These are phyloP conservation scores for Pelargonium australe DNA, from an alignment of 441 rosid genomes.

Conservation along the genomic window DNA sequence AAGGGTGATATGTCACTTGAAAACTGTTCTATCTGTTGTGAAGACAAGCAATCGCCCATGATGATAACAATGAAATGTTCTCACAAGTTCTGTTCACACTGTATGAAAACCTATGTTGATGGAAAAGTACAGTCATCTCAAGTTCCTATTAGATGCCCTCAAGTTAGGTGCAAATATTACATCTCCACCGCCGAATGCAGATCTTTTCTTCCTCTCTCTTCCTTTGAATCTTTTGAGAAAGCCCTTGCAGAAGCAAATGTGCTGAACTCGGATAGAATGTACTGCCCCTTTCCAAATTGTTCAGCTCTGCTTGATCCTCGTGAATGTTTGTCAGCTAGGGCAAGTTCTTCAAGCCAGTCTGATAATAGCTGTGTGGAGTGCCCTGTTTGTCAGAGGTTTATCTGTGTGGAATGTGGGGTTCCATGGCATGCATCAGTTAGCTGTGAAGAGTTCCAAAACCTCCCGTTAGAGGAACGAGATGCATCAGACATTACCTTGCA, in stretches of 20 bases:
- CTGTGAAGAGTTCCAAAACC: conserved; percentile 80
- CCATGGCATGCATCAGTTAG: conserved; percentile 90
- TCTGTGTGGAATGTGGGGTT: conserved; percentile 77
- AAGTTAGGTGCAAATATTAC: conserved; percentile 67
- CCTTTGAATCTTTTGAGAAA: conserved; percentile 51
- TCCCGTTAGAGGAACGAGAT: conserved; percentile 76
- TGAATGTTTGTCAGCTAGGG: conserved; percentile 58
- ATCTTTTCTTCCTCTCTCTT: conserved; percentile 58
- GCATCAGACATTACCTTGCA: conserved; percentile 72
- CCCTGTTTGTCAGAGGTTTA: conserved; percentile 73
- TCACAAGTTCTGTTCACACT: conserved; percentile 89
- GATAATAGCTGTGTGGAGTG: conserved; percentile 69
- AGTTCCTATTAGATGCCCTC: conserved; percentile 86
- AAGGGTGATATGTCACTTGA: conserved; percentile 37
- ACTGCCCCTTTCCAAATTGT: conserved; percentile 84
- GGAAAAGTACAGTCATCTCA: conserved; percentile 67
- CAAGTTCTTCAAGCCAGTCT: conserved; percentile 73
- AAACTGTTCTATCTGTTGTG: conserved; percentile 78
- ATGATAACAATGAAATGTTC: conserved; percentile 72
- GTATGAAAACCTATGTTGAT: conserved; percentile 79
- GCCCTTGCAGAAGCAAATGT: conserved; percentile 60
- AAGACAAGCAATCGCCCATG: conserved; percentile 66
- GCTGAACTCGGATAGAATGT: conserved; percentile 52
- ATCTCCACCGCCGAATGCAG: conserved; percentile 55
- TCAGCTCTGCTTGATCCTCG: conserved; percentile 69